Base-by-base conservation (phyloP, 2,329 filamentous ascomycete genomes). In the Huntiella decipiens region DNA sequence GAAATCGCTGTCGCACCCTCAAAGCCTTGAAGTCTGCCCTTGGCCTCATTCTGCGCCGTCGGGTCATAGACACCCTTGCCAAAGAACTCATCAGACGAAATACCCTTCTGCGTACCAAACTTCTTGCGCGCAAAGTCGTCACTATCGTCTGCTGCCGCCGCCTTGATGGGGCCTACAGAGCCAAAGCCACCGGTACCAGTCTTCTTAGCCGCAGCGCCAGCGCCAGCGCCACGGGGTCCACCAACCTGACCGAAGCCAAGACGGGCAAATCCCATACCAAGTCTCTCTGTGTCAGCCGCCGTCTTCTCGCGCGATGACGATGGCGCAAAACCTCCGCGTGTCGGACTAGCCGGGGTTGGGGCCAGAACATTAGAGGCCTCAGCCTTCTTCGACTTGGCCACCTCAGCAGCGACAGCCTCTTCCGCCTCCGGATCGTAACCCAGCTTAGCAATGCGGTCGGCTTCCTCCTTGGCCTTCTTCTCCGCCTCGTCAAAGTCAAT, bases 401-500 rank as follows among this genome's bases (percentile, higher is more conserved):
- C 68, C 60, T 87, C 84, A 22, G 82, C 82, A 52, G 91, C 79
- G 1, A 34, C 32, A 3, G 62, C 60, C 54, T 73, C 73, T 61
- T 93, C 88, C 15, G 85, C 87, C 52, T 95, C 82, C 1, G 87
- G 85, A 56, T 98, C 86, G 57, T 98, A 98, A 35, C 91, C 91
- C 16, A 98, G 68, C 64, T 93, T 94, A 60, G 81, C 86, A 58
- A 95, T 91, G 54, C 91, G 79, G 62, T 96, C 91, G 2, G 87
- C 91, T 63, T 98, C 91, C 63, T 96, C 91, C 61, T 88, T 93
- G 38, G 91, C 91, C 65, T 92, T 94, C 63, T 83, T 85, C 68
- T 98, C 91, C 3, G 87, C 91, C 61, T 88, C 91, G 53, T 98
- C 91, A 56, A 98, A 98, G 65, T 98, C 88, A 52, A 98, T 87